Evolutionary conservation across 495 filamentous ascomycete species (phyloP), one percentile per base, ranked within the genome.

Genomic region (Aspergillus hancockii): DNA sequence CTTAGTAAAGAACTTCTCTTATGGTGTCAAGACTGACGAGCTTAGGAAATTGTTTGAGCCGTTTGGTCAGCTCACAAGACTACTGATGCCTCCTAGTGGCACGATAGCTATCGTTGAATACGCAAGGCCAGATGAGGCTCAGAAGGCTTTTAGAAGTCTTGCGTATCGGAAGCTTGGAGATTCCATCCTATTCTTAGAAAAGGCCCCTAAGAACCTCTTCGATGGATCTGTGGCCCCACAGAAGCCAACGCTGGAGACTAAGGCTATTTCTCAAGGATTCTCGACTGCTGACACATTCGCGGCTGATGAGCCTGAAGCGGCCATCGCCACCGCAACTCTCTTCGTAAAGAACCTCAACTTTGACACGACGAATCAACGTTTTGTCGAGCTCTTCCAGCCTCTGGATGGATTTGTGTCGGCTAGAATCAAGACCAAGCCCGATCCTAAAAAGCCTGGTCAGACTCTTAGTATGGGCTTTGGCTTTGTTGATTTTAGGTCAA

Each of bases 341-440:
- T 98, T 93, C 69, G 85, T 98, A 53, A 87, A 92, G 66, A 99
- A 98, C 69, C 80, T 99, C 38, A 91, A 89, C 76, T 99, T 98
- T 72, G 74, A 83, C n/a, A 98, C 95, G 0, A 93, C 88, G 16
- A 90, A 84, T 43, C 79, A 85, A 40, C 79, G 80, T 10, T 80
- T 99, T 58, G 80, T 86, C 10, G 83, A 91, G 51, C 80, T 81
- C 2, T 98, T 97, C 74, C 79, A 83, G 54, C 82, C 90, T 19
- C 79, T 98, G 54, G 86, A 92, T 60, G 94, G 94, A 34, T 97
- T 96, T 67, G 75, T 90, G 54, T 90, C 89, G 34, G 91, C 89
- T 16, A 83, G 82, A 52, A 88, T 96, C 55, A 96, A 94, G 75
- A 94, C 90, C 36, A 96, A 94, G 71, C 81, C 85, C 3, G 90